These are phyloP conservation scores for Theobroma cacao DNA, from an alignment of 345 rosid species.

Conservation along the genomic window DNA sequence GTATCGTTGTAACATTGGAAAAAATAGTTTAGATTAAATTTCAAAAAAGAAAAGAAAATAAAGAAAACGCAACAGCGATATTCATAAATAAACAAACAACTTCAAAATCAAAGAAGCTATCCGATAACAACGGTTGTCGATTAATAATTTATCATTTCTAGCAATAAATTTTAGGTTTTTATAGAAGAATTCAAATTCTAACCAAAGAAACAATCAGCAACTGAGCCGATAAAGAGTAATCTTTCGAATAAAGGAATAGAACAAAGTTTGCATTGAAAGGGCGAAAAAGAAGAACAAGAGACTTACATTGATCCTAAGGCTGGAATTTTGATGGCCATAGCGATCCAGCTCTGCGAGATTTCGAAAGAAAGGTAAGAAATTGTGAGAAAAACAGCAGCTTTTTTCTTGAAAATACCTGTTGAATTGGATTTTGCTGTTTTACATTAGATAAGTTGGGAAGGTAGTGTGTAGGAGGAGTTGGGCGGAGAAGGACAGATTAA, in stretches of 20 bases:
- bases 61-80: neutral
- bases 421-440: neutral
- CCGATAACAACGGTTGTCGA: neutral
- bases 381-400: neutral
- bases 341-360: neutral
- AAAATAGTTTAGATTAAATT: neutral
- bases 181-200: neutral
- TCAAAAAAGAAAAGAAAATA: neutral
- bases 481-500: too few relatives aligned
- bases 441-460: neutral
- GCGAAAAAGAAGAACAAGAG: neutral
- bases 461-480: too few relatives aligned
- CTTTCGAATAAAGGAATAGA: neutral
- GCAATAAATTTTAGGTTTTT: constrained; percentile 1
- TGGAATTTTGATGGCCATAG: constrained; percentile 14
- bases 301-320: constrained; percentile 14
- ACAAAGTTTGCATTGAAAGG: neutral
- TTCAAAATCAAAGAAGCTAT: neutral
- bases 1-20: neutral
- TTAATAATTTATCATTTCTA: neutral
- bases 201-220: neutral
- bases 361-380: neutral
- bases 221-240: neutral
- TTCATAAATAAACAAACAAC: neutral
- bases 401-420: neutral